Base-by-base conservation (phyloP, 805 yeast genomes). In the Dipodascus geniculatus region DNA sequence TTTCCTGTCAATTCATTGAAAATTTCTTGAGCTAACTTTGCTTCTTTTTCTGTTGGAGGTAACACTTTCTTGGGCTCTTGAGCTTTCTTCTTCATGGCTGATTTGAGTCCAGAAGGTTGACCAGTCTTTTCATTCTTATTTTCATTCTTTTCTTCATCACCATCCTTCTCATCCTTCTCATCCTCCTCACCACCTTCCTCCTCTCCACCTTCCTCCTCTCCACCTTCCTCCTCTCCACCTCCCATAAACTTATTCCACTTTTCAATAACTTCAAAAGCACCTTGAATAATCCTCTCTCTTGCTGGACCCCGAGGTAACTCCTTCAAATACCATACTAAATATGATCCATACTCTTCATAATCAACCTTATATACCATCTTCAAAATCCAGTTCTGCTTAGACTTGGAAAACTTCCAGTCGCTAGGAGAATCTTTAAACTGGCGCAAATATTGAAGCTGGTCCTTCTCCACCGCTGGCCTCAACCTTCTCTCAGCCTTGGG, bases 331-430 rank as follows among this genome's bases (percentile, higher is more conserved):
- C 62, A 63, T 14, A 71, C 56, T 54, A 86, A 65, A 23, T 78
- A 76, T 1, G 63, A 67, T 51, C 76, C 80, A 62, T 83, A 85
- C 8, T 72, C 68, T 0, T 68, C 70, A 1, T 82, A 84, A 22
- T 82, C 78, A 22, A 60, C 57, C 22, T 48, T 48, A 53, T 58
- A 73, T 31, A 84, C 67, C 64, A 86, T 81, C 62, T 80, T 81
- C 58, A 87, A 68, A 48, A 87, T 74, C 95, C 95, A 87, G 63
- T 86, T 86, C 67, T 87, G 95, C 58, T 87, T 86, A 71, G 83
- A 90, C 62, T 87, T 87, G 55, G 88, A 82, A 66, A 87, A 87
- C 71, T 87, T 87, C 95, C 95, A 87, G 55, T 75, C 73, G 0
- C 69, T 78, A 55, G 67, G 70, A 57, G 83, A 87, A 11, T 75